Percentiles rank a stretch among this genome's conserved stretches.
Conservation (phyloP, 2,329 filamentous ascomycete genomes). For the Parafenestella ontariensis region DNA sequence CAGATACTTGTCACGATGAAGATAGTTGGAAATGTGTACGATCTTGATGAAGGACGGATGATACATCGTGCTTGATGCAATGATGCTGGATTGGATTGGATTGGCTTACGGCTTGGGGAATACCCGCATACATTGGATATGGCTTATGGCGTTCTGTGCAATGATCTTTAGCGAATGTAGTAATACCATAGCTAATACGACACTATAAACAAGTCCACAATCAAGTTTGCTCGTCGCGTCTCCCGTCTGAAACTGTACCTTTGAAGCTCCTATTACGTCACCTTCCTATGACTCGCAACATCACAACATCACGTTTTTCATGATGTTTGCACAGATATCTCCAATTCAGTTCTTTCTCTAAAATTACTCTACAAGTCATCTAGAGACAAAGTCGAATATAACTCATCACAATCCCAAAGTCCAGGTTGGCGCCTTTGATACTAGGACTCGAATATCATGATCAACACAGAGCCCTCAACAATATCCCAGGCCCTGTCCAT, state of each 20-base stretch:
- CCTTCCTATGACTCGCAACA: not conserved
- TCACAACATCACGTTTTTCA: no score
- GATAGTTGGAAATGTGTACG: not conserved
- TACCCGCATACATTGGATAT: not conserved
- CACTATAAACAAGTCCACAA: constrained; percentile 2
- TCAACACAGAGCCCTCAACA: no score
- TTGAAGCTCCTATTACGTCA: not conserved
- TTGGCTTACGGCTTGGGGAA: not conserved
- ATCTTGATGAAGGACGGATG: constrained; percentile 8
- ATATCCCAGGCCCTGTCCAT: no score
- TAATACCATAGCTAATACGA: constrained; percentile 13
- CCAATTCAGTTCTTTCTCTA: no score
- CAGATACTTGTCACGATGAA: not conserved
- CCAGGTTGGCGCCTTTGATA: no score
- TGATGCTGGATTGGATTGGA: not conserved
- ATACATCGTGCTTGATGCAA: constrained; percentile 9
- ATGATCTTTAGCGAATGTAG: constrained; percentile 12
- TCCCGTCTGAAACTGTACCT: not conserved
- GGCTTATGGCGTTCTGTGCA: constrained; percentile 1
- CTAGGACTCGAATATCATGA: no score
- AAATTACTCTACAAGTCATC: no score
- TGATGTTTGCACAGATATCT: no score
- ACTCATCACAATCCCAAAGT: no score
- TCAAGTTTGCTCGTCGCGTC: not conserved
- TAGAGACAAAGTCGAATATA: no score